Base-by-base conservation (phyloP, 148 eudicot species). In the Vaccinium corymbosum region DNA sequence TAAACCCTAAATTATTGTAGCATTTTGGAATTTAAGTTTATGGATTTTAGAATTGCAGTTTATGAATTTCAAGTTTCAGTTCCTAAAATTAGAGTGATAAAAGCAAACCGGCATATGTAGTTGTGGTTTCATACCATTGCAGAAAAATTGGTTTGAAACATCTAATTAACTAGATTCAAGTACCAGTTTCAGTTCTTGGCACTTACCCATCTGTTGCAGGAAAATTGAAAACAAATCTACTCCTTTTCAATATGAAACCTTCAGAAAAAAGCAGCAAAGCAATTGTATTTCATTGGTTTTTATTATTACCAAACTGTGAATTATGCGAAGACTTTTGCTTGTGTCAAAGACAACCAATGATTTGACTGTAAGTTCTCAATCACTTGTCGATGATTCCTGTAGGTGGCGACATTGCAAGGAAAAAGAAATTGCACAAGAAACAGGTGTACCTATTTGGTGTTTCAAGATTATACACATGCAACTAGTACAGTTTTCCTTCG, bases 341-440 rank as follows among this genome's bases (percentile, higher is more conserved):
- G 48, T 80, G 57, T 51, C 52, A 75, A 42, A 7, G 20, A n/a
- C 51, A 86, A 80, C 80, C 35, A 51, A 12, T 64, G 14, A 8
- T 78, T 3, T 79, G 11, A 22, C 53, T 19, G 25, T 12, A 46
- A 68, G 29, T 81, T 75, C 74, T 25, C 56, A 72, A 38, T 52
- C 76, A 20, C 7, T 49, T 73, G 6, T 29, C 82, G 42, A 72
- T 72, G 50, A 52, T 87, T 80, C 57, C 17, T 87, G 84, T 86
- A 96, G 98, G 98, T 84, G 98, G 98, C 52, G 98, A 96, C 89
- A 96, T 96, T 83, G 73, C 97, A 9, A 92, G 98, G 86, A 96
- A 96, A 87, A 96, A 94, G 98, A 96, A 96, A 81, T 85, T 96
- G 91, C 94, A 94, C 59, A 93, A 83, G 85, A 96, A 94, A 90